Conservation (phyloP, 257 asterid genomes). For the Solanum chiquidenum region DNA sequence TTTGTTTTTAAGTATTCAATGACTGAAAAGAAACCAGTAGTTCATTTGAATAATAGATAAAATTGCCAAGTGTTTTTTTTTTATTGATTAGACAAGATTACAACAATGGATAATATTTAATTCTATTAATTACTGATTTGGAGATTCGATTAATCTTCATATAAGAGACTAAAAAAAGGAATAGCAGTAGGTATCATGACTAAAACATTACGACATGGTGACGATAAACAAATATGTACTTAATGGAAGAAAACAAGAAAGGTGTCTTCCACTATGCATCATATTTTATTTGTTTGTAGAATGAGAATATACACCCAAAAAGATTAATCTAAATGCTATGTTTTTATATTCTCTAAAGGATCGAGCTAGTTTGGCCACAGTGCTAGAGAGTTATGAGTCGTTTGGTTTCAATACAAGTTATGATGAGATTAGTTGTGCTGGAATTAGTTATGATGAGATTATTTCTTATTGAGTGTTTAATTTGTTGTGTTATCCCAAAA, state of each 20-base stretch:
- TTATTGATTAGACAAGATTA: not conserved
- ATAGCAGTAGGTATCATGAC: not conserved
- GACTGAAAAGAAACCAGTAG: not conserved
- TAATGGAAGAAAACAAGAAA: slow-evolving; percentile 1
- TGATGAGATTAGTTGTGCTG: too few relatives aligned
- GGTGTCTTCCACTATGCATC: not conserved
- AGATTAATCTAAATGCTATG: not conserved
- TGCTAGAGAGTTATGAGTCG: too few relatives aligned
- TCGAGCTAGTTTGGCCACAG: not conserved
- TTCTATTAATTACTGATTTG: not conserved
- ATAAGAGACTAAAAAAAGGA: not conserved
- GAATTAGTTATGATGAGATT: too few relatives aligned
- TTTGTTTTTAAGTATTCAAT: not conserved
- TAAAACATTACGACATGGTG: not conserved
- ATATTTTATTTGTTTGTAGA: not conserved
- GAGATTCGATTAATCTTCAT: not conserved
- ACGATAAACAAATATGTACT: not conserved
- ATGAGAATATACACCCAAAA: not conserved
- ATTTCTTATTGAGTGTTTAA: too few relatives aligned
- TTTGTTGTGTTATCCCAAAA: too few relatives aligned
- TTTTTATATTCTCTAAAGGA: not conserved
- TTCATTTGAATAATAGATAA: not conserved
- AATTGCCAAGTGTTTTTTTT: not conserved
- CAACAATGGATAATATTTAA: not conserved
- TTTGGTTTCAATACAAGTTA: too few relatives aligned